Percentiles rank a stretch among this genome's conserved stretches.
phyloP scores from a whole-genome alignment of 2,329 filamentous ascomycete species.

The Cercospora sesami region DNA sequence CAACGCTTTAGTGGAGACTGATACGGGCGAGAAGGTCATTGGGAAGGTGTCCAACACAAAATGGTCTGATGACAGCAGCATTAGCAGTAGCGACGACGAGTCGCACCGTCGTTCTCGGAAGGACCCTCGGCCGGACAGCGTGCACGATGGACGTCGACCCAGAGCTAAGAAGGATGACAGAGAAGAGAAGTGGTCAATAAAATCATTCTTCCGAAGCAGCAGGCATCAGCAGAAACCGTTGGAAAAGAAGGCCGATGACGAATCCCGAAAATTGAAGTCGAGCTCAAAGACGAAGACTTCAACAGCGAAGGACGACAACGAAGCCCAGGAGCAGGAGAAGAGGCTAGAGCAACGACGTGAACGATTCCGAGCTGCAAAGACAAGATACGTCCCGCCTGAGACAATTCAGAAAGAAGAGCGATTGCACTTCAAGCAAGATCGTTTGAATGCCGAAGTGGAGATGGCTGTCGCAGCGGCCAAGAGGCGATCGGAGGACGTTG shows the following conservation, averaged over 20 bases:
- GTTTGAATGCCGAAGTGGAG: background rate
- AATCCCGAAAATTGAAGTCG: background rate
- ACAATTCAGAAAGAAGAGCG: background rate
- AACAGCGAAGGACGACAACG: background rate
- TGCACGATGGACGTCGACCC: background rate
- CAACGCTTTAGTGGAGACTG: constrained; percentile 3
- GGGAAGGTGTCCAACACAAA: background rate
- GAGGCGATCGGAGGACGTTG: background rate
- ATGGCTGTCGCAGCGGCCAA: constrained; percentile 8
- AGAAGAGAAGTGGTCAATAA: constrained; percentile 3
- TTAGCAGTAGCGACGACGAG: background rate
- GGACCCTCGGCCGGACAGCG: background rate
- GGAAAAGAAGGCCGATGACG: background rate
- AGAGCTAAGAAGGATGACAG: background rate
- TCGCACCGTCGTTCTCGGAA: background rate
- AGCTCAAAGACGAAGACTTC: background rate
- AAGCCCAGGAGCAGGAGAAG: background rate
- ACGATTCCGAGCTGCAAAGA: constrained; percentile 7
- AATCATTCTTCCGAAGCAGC: constrained; percentile 6
- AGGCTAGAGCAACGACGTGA: constrained; percentile 4
- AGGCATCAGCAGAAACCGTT: background rate
- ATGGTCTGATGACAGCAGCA: background rate
- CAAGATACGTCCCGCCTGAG: background rate
- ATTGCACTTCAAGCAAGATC: constrained; percentile 5
- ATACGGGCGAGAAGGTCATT: constrained; percentile 1